Evolutionary conservation across 2,329 filamentous ascomycete genomes (phyloP).

Genomic region (Huntiella decipiens): DNA sequence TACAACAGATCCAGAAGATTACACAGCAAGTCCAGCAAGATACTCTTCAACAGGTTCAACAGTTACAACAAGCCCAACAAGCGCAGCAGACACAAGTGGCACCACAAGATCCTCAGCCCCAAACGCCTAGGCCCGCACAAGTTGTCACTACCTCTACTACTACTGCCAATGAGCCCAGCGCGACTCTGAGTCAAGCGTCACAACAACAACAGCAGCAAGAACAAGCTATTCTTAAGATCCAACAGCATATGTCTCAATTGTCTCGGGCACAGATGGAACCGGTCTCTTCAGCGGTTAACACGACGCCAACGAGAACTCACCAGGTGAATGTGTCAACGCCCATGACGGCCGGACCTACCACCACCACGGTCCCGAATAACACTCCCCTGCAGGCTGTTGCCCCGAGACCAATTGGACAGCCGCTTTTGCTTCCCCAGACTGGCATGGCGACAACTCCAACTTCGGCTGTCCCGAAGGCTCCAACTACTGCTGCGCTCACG

Average conservation of each 20-base stretch:
- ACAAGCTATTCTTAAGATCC: constrained; percentile 4
- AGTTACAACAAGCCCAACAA: constrained; percentile 13
- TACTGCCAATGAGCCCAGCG: not conserved
- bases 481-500: not conserved
- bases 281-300: too few species aligned
- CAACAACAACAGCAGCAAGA: constrained; percentile 9
- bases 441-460: not conserved
- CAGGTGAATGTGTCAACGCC: not conserved
- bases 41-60: constrained; percentile 9
- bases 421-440: constrained; percentile 6
- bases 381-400: not conserved
- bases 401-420: constrained; percentile 2
- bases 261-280: constrained; percentile 2
- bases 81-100: constrained; percentile 7
- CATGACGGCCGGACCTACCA: not conserved
- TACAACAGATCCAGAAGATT: not conserved
- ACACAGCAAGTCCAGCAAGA: constrained; percentile 8
- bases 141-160: not conserved
- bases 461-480: not conserved
- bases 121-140: constrained; percentile 8
- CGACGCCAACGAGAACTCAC: not conserved
- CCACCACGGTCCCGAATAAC: too few species aligned
- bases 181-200: not conserved
- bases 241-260: constrained; percentile 10
- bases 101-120: constrained; percentile 9